Base-by-base conservation (phyloP, 73 alveolate species). In the Halteria grandinella region DNA sequence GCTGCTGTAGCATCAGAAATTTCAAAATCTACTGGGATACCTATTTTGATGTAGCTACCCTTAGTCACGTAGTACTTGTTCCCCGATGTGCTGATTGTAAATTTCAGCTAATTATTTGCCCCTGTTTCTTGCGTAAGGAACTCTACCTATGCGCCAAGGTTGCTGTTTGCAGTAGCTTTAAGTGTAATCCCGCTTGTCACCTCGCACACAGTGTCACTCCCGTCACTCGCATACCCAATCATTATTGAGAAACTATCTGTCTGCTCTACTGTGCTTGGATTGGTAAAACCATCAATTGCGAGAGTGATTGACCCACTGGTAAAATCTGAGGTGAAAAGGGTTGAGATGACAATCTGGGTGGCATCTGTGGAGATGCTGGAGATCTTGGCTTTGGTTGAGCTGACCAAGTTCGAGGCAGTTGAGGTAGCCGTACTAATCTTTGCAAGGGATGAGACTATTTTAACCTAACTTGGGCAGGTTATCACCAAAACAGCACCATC, bases 391-490 rank as follows among this genome's bases (percentile, higher is more conserved):
- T 17, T 18, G 5, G 78, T 29, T 17, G 78, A 36, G 36, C 18
- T 24, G 28, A 14, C 21, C 4, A 60, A 39, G 10, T 17, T 39
- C 3, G 15, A 43, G 8, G 29, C 6, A 6, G 62, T 20, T 11
- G 43, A 37, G 1, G 52, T 20, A 3, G 60, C 7, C 27, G n/a
- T 39, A 25, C 6, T 11, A 17, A 57, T 62, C 3, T 10, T 41
- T 15, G 60, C 43, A 3, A 17, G 15, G 5, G 6, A 20, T 39
- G n/a, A n/a, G n/a, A n/a, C n/a, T n/a, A n/a, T n/a, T n/a, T n/a
- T n/a, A n/a, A 62, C 27, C 44, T 36, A 20, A 45, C 43, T 60
- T 6, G 78, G 78, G 63, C 36, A 62, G 6, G 74, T 57, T 14
- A 57, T 57, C 20, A 14, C 36, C 28, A 57, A 33, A 7, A 57